Evolutionary conservation across 2,329 filamentous ascomycete species (phyloP), one percentile per base, ranked within the genome.

Genomic region (Cercospora janseana): DNA sequence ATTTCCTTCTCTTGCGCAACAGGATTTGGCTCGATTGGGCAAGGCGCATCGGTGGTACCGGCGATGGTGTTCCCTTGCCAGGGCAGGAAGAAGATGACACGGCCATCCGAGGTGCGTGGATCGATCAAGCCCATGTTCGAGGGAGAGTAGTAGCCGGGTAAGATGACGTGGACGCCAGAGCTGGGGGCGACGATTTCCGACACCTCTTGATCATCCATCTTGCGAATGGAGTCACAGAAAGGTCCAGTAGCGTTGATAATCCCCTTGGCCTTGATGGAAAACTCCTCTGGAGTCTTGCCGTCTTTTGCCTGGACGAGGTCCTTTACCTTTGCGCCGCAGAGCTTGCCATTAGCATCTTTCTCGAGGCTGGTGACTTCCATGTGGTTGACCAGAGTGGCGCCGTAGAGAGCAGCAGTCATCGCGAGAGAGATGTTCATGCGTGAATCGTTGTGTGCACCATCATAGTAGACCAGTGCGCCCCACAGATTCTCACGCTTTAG

Each of bases 11-110:
- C 88, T 23, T 85, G 84, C 6, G 89, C 86, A 24, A 90, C 67
- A 1, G 89, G 89, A 62, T 92, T 86, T 31, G 78, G 75, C 4
- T 80, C 80, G 59, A 95, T 88, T 23, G 78, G 73, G 28, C 85
- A 86, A 3, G 88, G 83, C 29, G 86, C 84, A 66, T 94, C 89
- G 6, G 88, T 94, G 4, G 89, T 94, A 54, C 89, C 89, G 37
- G 88, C 89, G 64, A 94, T 93, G 10, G 88, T 94, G 72, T 93
- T 93, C 41, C 88, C 88, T 72, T 94, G 88, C 89, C 89, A 94
- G 16, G 89, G 89, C 31, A 94, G 77, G 78, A 95, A 94, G 80
- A 94, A 94, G 65, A 94, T 92, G 42, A 94, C 89, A 66, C 89
- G 82, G 15, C 89, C 89, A 65, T 94, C 89, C 1, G 88, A 94